These are phyloP conservation scores for Barbarea vulgaris DNA, from an alignment of 345 rosid species.

Conservation along the genomic window DNA sequence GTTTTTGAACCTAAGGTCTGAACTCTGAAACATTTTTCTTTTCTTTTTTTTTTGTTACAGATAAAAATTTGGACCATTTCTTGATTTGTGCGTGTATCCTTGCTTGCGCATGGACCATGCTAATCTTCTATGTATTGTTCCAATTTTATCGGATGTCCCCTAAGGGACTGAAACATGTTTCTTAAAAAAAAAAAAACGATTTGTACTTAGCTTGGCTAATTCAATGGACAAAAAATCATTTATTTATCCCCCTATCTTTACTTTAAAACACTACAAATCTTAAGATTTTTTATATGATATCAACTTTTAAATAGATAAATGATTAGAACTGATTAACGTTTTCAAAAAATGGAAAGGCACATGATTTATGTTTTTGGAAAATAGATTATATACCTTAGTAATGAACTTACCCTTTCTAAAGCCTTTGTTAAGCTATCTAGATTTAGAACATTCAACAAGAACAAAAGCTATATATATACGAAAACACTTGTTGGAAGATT, in stretches of 20 bases:
- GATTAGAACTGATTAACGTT: not conserved
- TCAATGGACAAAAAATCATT: not conserved
- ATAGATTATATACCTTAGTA: not conserved
- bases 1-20: too few relatives aligned
- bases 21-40: too few relatives aligned
- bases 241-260: not conserved
- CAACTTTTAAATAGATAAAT: not conserved
- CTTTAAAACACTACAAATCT: not conserved
- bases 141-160: too few relatives aligned
- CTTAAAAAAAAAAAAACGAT: not conserved
- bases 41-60: too few relatives aligned
- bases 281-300: not conserved
- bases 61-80: too few relatives aligned
- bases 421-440: not conserved
- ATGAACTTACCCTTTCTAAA: not conserved
- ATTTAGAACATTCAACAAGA: not conserved
- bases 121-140: too few relatives aligned
- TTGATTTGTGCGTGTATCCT: too few relatives aligned
- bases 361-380: not conserved
- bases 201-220: not conserved
- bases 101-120: too few relatives aligned
- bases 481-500: conserved; percentile 2
- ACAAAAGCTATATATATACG: not conserved
- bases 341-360: not conserved
- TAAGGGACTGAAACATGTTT: not conserved